Evolutionary conservation across 2,329 filamentous ascomycete species (phyloP).

Genomic region (Pseudocercospora ulei): DNA sequence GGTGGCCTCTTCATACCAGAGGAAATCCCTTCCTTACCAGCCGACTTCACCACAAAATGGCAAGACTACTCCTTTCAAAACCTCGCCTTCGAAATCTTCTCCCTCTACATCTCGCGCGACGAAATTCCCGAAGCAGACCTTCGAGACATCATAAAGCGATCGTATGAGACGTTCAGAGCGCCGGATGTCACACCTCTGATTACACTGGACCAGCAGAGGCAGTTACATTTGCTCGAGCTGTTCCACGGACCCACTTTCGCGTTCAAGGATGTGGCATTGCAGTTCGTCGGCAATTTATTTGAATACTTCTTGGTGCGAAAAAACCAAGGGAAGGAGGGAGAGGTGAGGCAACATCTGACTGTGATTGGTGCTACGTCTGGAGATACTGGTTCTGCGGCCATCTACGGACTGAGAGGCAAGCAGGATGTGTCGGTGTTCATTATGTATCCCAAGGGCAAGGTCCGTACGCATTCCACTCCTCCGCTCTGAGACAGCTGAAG

Average conservation of each 20-base stretch:
- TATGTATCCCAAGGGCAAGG: conserved; percentile 79
- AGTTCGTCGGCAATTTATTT: conserved; percentile 93
- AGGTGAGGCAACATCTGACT: conserved; percentile 67
- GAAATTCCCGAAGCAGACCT: conserved; percentile 77
- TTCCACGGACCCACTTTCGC: conserved; percentile 95
- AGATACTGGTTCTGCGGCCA: conserved; percentile 86
- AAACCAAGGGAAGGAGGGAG: conserved; percentile 55
- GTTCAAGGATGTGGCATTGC: conserved; percentile 90
- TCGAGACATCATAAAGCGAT: conserved; percentile 69
- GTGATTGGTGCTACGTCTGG: conserved; percentile 81
- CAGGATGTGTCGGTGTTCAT: conserved; percentile 97
- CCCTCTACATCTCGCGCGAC: conserved; percentile 70
- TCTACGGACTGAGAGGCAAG: conserved; percentile 89
- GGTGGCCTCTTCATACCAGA: conserved; percentile 86
- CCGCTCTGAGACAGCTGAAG: no score
- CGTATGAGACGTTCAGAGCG: conserved; percentile 81
- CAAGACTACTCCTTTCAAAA: conserved; percentile 68
- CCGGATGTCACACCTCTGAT: conserved; percentile 68
- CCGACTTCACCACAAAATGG: conserved; percentile 61
- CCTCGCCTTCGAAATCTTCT: conserved; percentile 74
- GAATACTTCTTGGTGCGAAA: conserved; percentile 72
- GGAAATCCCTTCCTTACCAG: conserved; percentile 57
- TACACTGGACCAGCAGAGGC: conserved; percentile 59
- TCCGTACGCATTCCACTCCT: no score
- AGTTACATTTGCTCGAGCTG: conserved; percentile 79